Evolutionary conservation across 352 stramenopile species (phyloP).

Genomic region (Globisporangium nodosum): DNA sequence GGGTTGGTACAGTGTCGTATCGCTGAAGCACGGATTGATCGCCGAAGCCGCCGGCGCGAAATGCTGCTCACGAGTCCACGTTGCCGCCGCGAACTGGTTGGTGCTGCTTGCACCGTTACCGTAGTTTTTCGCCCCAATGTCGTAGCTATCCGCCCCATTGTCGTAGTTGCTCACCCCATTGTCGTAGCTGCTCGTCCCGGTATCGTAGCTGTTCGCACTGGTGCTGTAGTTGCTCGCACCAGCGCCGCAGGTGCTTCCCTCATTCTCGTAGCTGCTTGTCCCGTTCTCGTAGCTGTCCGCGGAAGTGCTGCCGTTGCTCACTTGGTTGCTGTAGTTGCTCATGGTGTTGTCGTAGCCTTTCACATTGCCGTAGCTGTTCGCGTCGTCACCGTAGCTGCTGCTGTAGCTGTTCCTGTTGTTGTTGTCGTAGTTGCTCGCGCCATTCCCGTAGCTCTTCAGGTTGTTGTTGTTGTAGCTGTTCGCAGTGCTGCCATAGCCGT

Average conservation of each 20-base stretch:
- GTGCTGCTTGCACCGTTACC: neutral
- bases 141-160: conserved; percentile 1
- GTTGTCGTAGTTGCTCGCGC: neutral
- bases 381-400: too few species aligned
- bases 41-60: conserved; percentile 8
- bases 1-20: neutral
- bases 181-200: neutral
- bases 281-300: neutral
- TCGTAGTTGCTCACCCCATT: conserved; percentile 7
- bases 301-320: conserved; percentile 1
- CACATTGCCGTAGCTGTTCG: neutral
- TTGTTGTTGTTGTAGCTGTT: neutral
- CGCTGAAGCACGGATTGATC: conserved; percentile 12
- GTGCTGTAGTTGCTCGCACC: conserved; percentile 16
- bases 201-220: conserved; percentile 3
- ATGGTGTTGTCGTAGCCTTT: neutral
- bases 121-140: neutral
- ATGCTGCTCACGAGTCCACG: conserved; percentile 14
- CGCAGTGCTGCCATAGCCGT: neutral
- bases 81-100: conserved; percentile 9
- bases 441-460: neutral
- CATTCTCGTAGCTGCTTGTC: neutral
- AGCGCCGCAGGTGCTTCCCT: neutral
- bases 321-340: conserved; percentile 3
- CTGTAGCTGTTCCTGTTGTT: neutral